A percentile compares a stretch with the other conserved stretches of the same genome.
Conservation (phyloP, 441 rosid species). For the Arabidopsis lyrata region DNA sequence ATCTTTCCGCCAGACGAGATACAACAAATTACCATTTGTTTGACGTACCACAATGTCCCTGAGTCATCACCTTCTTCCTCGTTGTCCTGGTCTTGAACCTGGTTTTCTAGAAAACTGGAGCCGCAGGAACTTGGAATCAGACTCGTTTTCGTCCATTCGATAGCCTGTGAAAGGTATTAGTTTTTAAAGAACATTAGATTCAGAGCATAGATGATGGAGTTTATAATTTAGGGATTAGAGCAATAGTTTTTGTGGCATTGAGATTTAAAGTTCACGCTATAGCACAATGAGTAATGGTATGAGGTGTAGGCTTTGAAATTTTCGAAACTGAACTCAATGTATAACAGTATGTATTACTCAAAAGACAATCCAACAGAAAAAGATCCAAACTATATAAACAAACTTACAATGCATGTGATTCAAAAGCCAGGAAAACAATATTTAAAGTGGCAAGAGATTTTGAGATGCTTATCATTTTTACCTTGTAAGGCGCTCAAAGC, state of each 20-base stretch:
- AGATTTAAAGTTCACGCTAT: background rate
- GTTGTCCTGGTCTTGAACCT: constrained; percentile 65
- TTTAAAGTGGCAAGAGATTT: constrained; percentile 2
- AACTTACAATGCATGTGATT: background rate
- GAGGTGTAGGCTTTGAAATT: background rate
- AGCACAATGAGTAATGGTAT: background rate
- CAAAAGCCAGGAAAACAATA: constrained; percentile 3
- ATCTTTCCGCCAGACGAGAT: constrained; percentile 22
- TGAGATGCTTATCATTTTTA: constrained; percentile 41
- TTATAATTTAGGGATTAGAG: background rate
- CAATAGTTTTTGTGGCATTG: constrained; percentile 4
- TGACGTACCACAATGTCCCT: constrained; percentile 4
- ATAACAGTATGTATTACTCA: background rate
- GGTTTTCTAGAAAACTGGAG: constrained; percentile 84
- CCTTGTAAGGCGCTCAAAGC: constrained; percentile 95
- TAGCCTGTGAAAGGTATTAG: constrained; percentile 55
- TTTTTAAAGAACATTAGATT: constrained; percentile 4
- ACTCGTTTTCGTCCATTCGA: constrained; percentile 77
- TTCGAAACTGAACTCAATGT: background rate
- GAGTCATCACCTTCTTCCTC: constrained; percentile 55
- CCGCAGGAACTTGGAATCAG: constrained; percentile 73
- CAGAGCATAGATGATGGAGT: background rate
- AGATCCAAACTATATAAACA: background rate
- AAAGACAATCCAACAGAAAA: constrained; percentile 6
- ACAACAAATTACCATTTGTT: constrained; percentile 15